Evolutionary conservation across 495 filamentous ascomycete species (phyloP), one percentile per base, ranked within the genome.

Genomic region (Podospora appendiculata): DNA sequence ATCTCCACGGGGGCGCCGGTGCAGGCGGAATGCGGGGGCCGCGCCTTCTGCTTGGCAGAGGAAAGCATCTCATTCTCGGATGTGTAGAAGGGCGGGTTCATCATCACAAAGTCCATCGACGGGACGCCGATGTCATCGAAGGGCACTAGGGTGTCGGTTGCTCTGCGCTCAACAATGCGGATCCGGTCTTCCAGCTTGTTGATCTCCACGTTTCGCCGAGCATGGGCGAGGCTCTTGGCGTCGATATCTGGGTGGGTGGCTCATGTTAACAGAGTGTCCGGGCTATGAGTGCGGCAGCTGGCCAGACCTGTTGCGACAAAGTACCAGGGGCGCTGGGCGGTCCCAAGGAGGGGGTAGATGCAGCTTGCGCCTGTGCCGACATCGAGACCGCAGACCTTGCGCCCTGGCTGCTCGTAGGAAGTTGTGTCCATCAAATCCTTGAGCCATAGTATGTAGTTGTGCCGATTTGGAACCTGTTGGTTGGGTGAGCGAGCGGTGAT

Each of bases 391-490:
- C 79, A 55, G 13, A 90, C 75, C 38, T 78, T 64, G 52, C 82
- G 69, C 1, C 60, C 58, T 2, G 62, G 58, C 17, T 52, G 57
- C 51, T 87, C 79, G 52, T 85, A 84, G 8, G 64, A 66, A 0
- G 86, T 89, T 0, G 84, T 86, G 57, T 96, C 90, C 33, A 98
- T 70, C 0, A 98, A 75, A 18, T 81, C 81, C 63, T 96, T 88
- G 4, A 97, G 72, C 90, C 90, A 97, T 6, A 90, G 70, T 47
- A 97, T 82, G 62, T 98, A 98, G 58, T 94, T 94, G 52, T 92
- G 79, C 59, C 87, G 77, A 50, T 89, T 91, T 6, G 87, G 85
- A 4, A 91, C 77, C 84, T 86, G 47, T 8, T 41, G 39, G 6
- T 38, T 42, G 48, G 39, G 36, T 38, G 9, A 38, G 36, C 8